phyloP scores from a whole-genome alignment of 306 rosid species.

The Cyamopsis tetragonoloba region DNA sequence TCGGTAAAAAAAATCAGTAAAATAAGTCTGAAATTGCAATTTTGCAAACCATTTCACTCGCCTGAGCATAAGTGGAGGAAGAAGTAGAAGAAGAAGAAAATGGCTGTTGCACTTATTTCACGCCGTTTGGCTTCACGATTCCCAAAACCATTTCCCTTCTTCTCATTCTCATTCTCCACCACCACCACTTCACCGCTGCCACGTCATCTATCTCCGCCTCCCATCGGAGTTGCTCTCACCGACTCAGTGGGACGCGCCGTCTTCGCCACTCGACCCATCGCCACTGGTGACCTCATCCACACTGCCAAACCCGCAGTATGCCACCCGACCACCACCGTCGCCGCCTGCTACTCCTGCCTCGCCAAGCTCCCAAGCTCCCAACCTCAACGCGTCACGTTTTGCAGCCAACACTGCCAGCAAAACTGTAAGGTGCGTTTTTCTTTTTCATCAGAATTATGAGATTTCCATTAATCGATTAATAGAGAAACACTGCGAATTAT shows the following conservation, averaged over 20 bases:
- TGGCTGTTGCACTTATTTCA: slow-evolving; percentile 30
- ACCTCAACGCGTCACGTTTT: slow-evolving; percentile 34
- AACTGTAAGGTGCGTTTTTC: slow-evolving; percentile 44
- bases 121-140: slow-evolving; percentile 38
- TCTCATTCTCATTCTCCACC: slow-evolving; percentile 15
- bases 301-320: slow-evolving; percentile 64
- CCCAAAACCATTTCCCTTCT: slow-evolving; percentile 6
- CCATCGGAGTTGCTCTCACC: slow-evolving; percentile 66
- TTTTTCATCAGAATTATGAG: too few species aligned
- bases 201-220: slow-evolving; percentile 52
- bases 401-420: slow-evolving; percentile 48
- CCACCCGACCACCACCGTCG: slow-evolving; percentile 48
- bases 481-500: too few species aligned
- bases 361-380: slow-evolving; percentile 27
- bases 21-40: too few species aligned
- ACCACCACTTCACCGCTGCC: slow-evolving; percentile 20
- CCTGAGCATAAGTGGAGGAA: too few species aligned
- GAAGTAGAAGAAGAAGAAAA: neutral
- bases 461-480: too few species aligned
- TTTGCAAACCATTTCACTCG: too few species aligned
- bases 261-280: slow-evolving; percentile 71
- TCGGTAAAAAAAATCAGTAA: too few species aligned
- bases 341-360: slow-evolving; percentile 71
- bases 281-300: slow-evolving; percentile 70
- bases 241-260: slow-evolving; percentile 75